A percentile compares a stretch with the other conserved stretches of the same genome.
phyloP scores from a whole-genome alignment of 1,139 yeast species.

The Pichia cactophila region DNA sequence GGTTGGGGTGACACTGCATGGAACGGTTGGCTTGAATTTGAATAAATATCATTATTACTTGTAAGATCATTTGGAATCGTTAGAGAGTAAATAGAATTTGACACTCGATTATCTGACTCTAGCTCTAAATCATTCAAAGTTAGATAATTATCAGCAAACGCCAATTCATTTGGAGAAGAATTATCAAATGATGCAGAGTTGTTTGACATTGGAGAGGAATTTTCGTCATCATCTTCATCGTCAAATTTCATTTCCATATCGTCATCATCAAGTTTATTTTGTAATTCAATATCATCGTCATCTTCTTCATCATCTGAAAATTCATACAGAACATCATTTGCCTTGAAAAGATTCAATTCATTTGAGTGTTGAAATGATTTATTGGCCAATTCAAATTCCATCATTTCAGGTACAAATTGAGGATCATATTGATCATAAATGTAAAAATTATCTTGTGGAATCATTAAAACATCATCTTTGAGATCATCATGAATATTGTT shows the following conservation, averaged over 20 bases:
- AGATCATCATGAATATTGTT: conserved; percentile 7
- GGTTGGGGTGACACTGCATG: conserved; percentile 4
- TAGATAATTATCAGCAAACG: conserved; percentile 6
- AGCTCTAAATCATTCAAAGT: not conserved
- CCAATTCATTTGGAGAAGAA: conserved; percentile 2
- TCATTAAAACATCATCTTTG: conserved; percentile 23
- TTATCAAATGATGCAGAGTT: too few species aligned
- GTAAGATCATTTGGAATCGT: conserved; percentile 19
- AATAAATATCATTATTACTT: not conserved
- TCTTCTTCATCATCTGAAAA: conserved; percentile 31
- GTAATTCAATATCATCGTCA: conserved; percentile 30
- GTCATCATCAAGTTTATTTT: conserved; percentile 22
- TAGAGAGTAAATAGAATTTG: conserved; percentile 23
- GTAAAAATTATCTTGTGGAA: conserved; percentile 25
- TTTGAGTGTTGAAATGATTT: conserved; percentile 26
- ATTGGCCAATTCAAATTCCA: conserved; percentile 21
- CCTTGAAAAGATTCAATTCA: conserved; percentile 26
- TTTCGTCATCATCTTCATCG: conserved; percentile 24
- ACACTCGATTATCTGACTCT: not conserved
- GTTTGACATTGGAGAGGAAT: conserved; percentile 3
- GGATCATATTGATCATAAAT: conserved; percentile 21
- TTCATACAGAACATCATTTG: conserved; percentile 24
- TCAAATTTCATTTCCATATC: conserved; percentile 28
- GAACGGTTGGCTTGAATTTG: not conserved
- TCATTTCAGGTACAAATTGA: conserved; percentile 22